Base-by-base conservation (phyloP, 306 rosid genomes). In the Trifolium repens region DNA sequence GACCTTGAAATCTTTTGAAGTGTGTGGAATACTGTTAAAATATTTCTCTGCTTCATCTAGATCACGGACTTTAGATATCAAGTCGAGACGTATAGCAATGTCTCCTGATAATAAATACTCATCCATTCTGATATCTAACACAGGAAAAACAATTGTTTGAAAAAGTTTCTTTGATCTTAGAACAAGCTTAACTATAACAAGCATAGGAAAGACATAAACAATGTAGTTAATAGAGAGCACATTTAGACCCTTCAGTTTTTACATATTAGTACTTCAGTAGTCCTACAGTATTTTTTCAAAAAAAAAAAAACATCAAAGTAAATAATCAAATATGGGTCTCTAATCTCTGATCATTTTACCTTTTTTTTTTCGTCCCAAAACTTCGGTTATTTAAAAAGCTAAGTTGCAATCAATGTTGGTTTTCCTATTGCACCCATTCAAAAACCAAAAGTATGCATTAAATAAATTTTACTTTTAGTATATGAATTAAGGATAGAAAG, bases 51-150 rank as follows among this genome's bases (percentile, higher is more conserved):
- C 89, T 73, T 84, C 64, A 47, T 79, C 87, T 61, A 79, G 71
- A 67, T 87, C 89, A 5, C 5, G 77, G 26, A 85, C 88, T 81
- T 85, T 88, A 8, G 88, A 84, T 71, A 91, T 82, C 84, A 91
- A 79, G 77, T 87, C 84, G 4, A 89, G 71, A 52, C 47, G 84
- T 26, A 81, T 3, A 16, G 89, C 90, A 37, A 78, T 52, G 55
- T 84, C 43, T 39, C 43, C 11, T 39, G 87, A 27, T 0, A 57
- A 39, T 14, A 64, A 79, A 47, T 47, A 32, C 74, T 65, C 79
- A 86, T 52, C 93, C 93, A 88, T 78, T 86, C 86, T 4, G 80
- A 86, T 63, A 87, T n/a, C 94, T 87, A 71, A 71, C 9, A 66
- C 84, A 73, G 24, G 35, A 66, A 54, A 76, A 66, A 27, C 52